Percentiles rank a stretch among this genome's conserved stretches.
Evolutionary conservation across 2,329 filamentous ascomycete genomes (phyloP).

Genomic region (Pseudopithomyces chartarum): DNA sequence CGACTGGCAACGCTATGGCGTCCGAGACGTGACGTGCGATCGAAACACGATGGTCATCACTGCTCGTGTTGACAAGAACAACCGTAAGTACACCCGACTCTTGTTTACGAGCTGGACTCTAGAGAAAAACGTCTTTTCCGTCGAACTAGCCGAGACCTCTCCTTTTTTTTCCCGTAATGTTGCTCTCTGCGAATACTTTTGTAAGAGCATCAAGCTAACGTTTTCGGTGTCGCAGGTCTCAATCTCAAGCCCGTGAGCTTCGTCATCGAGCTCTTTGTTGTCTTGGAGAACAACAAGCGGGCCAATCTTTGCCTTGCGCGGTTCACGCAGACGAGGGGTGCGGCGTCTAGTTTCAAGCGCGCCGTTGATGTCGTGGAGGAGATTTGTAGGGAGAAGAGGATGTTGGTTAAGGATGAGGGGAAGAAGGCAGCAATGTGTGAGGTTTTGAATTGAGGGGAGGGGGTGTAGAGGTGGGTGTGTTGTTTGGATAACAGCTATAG

Average conservation of each 20-base stretch:
- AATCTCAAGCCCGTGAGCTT: slow-evolving; percentile 87
- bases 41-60: slow-evolving; percentile 80
- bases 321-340: slow-evolving; percentile 89
- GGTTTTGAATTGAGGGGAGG: slow-evolving; percentile 33
- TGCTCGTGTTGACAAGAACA: slow-evolving; percentile 74
- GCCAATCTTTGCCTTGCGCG: slow-evolving; percentile 79
- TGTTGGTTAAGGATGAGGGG: slow-evolving; percentile 67
- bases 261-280: slow-evolving; percentile 83
- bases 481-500: no score
- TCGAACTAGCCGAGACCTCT: slow-evolving; percentile 22
- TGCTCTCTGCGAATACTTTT: slow-evolving; percentile 5
- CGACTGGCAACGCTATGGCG: slow-evolving; percentile 82
- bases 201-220: slow-evolving; percentile 14
- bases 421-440: slow-evolving; percentile 52
- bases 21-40: slow-evolving; percentile 78
- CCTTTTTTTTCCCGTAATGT: slow-evolving; percentile 25
- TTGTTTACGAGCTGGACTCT: slow-evolving; percentile 23
- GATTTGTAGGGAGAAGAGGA: slow-evolving; percentile 66
- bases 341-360: slow-evolving; percentile 84
- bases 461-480: no score
- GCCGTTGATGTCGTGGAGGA: slow-evolving; percentile 78
- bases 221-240: slow-evolving; percentile 61
- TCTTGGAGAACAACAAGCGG: slow-evolving; percentile 81
- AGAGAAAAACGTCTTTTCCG: slow-evolving; percentile 19
- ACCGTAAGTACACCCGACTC: slow-evolving; percentile 65